Base-by-base conservation (phyloP, 2,329 filamentous ascomycete species). In the Ustulina deusta region DNA sequence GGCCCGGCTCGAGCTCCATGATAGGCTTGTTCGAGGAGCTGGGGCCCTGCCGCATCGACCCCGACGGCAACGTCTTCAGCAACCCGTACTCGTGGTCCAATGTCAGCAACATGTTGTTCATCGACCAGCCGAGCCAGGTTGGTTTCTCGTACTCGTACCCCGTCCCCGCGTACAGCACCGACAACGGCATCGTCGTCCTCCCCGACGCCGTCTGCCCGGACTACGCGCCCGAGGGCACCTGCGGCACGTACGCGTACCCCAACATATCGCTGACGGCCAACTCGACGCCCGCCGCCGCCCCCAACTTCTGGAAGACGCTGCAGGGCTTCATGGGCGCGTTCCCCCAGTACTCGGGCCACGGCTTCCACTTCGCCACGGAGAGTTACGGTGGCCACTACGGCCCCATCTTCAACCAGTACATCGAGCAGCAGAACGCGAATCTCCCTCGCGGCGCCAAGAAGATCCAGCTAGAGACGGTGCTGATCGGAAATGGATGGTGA, bases 291-390 rank as follows among this genome's bases (percentile, higher is more conserved):
- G 79, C 77, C 61, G 86, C 87, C 2, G 87, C 87, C 3, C 86
- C 86, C 1, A 85, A 85, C 62, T 87, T 90, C 79, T 90, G 86
- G 85, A 86, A 85, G 76, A 87, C 85, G 0, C 74, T 89, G 29
- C 87, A 89, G 73, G 87, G 86, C 0, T 90, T 90, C 76, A 87
- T 89, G 83, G 87, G 87, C 2, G 87, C 83, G 0, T 89, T 90
- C 74, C 87, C 83, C 1, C 74, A 84, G 65, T 85, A 84, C 71
- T 78, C 82, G 0, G 78, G 83, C 22, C 79, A 83, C 49, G 83
- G 82, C 0, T 85, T 89, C 72, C 83, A 84, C 72, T 87, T 89
- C 70, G 79, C 86, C 0, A 86, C 85, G 0, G 86, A 89, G 74
- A 84, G 81, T 44, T 88, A 87, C 65, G 87, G 87, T 1, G 87